These are phyloP conservation scores for Tremella yokohamensis DNA, from an alignment of 768 basidiomycete species.

Conservation along the genomic window DNA sequence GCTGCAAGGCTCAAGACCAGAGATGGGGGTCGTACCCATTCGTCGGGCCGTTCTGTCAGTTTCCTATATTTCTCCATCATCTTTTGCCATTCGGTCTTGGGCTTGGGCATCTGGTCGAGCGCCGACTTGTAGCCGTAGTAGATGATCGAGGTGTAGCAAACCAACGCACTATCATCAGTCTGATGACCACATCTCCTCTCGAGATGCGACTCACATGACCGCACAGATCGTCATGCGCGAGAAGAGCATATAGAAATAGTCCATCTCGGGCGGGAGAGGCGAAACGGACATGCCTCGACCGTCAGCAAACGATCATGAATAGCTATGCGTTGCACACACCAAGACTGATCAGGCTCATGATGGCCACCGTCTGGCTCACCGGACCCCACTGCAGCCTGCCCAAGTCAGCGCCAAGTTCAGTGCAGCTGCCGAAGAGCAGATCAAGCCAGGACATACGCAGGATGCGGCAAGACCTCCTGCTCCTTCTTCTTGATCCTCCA, in stretches of 20 bases:
- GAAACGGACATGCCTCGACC: constrained; percentile 15
- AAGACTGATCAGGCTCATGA: constrained; percentile 36
- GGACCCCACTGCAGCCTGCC: constrained; percentile 41
- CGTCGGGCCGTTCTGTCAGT: constrained; percentile 27
- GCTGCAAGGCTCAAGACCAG: background rate
- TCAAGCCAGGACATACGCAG: constrained; percentile 28
- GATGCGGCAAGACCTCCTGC: constrained; percentile 26
- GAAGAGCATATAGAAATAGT: constrained; percentile 37
- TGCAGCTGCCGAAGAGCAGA: background rate
- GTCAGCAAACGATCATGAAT: constrained; percentile 2
- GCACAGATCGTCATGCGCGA: constrained; percentile 33
- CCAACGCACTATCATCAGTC: constrained; percentile 26
- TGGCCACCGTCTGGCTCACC: constrained; percentile 31
- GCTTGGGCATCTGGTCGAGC: constrained; percentile 22
- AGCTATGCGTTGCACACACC: constrained; percentile 17
- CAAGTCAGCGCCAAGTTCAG: background rate
- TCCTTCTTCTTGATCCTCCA: constrained; percentile 25
- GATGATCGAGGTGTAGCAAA: constrained; percentile 28
- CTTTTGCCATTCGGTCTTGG: constrained; percentile 3
- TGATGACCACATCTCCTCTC: background rate
- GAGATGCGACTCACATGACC: constrained; percentile 23
- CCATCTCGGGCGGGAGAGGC: constrained; percentile 23
- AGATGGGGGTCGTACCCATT: constrained; percentile 29
- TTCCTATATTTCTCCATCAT: constrained; percentile 16
- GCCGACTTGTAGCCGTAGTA: constrained; percentile 42